Percentiles rank a stretch among this genome's conserved stretches.
Conservation (phyloP, 345 rosid species). For the Eucalyptus pumila region DNA sequence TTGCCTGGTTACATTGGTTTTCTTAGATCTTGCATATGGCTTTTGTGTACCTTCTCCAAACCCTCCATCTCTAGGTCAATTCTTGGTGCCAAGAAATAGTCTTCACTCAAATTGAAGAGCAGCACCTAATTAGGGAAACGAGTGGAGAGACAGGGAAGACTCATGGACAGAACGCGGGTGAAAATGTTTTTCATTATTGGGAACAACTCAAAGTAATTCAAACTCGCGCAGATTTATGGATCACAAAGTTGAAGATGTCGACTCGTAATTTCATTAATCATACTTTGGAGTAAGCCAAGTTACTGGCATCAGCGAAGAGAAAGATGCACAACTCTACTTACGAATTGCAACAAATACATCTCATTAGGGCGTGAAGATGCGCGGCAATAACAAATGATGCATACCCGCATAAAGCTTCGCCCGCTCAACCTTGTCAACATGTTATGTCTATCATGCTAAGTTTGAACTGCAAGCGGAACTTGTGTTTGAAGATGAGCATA, state of each 20-base stretch:
- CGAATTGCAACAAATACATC: background rate
- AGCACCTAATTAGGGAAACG: background rate
- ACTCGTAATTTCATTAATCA: background rate
- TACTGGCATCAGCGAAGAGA: background rate
- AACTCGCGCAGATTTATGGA: background rate
- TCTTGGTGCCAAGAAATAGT: background rate
- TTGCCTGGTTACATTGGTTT: background rate
- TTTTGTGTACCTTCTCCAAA: background rate
- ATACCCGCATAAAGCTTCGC: background rate
- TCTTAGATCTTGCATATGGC: background rate
- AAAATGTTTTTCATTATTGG: background rate
- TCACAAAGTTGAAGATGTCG: background rate
- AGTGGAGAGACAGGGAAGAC: background rate
- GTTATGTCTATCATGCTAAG: background rate
- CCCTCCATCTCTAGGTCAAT: background rate
- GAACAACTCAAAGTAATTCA: background rate
- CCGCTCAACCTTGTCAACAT: background rate
- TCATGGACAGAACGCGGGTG: background rate
- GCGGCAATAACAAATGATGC: background rate
- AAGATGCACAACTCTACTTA: background rate
- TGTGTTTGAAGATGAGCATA: rapidly evolving
- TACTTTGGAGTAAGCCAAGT: background rate
- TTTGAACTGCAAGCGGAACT: background rate
- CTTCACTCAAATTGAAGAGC: background rate
- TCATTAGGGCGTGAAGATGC: background rate